Base-by-base conservation (phyloP, 2,329 filamentous ascomycete genomes). In the Zasmidium cellare region DNA sequence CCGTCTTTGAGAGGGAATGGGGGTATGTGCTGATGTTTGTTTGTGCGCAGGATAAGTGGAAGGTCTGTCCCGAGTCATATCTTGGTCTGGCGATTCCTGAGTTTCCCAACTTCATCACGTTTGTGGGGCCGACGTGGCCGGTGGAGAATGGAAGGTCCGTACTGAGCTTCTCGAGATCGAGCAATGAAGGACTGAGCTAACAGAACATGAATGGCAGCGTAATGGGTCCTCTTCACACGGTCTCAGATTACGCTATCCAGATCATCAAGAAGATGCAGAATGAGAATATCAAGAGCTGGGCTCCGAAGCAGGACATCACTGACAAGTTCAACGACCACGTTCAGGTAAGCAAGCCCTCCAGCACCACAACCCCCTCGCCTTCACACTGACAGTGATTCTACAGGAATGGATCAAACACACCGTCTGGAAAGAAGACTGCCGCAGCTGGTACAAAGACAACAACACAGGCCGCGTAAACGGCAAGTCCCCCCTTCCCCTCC, bases 351-450 rank as follows among this genome's bases (percentile, higher is more conserved):
- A 28, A 28, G 25, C 5, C 25, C 25, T 28, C 25, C n/a, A n/a
- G n/a, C n/a, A n/a, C n/a, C n/a, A n/a, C n/a, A n/a, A n/a, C n/a
- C n/a, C n/a, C n/a, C n/a, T n/a, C n/a, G n/a, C n/a, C n/a, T n/a
- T 28, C 25, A 11, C 11, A 11, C 25, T 28, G 25, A 28, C 25
- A 28, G 25, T 28, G 25, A 5, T 28, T 28, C 25, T 11, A 28
- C 72, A 79, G 62, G 76, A 79, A 56, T 80, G 76, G 76, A 73
- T 80, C 62, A 79, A 77, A 64, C 75, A 79, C 57, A 81, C 78
- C 0, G 78, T 81, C 7, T 82, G 77, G 77, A 79, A 76, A 56
- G 72, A 76, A 22, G 70, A 75, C 5, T 80, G 79, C 55, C 71
- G 77, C 53, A 57, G 47, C 9, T 62, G 60, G 66, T 80, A 79